phyloP scores from a whole-genome alignment of 1,284 basidiomycete species.

The Cryptococcus wingfieldii region DNA sequence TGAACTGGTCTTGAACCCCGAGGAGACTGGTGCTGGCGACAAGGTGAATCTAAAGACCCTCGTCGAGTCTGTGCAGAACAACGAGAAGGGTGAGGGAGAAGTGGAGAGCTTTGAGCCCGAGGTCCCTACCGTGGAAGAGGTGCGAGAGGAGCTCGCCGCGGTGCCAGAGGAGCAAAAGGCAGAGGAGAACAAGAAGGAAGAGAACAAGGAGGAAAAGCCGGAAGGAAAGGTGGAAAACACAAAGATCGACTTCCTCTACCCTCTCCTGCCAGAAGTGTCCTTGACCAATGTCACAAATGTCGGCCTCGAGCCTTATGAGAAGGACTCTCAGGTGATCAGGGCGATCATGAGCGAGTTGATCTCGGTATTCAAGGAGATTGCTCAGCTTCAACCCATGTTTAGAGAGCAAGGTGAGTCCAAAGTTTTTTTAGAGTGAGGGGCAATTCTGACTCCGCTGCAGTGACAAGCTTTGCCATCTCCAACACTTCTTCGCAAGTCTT shows the following conservation, averaged over 20 bases:
- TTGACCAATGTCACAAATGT: slow-evolving; percentile 88
- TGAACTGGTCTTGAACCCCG: slow-evolving; percentile 57
- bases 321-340: slow-evolving; percentile 88
- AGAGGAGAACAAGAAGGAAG: slow-evolving; percentile 25
- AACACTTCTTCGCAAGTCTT: slow-evolving; percentile 96
- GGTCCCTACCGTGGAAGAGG: slow-evolving; percentile 53
- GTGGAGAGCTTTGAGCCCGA: slow-evolving; percentile 58
- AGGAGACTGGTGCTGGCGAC: slow-evolving; percentile 4
- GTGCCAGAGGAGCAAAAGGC: slow-evolving; percentile 38
- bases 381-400: slow-evolving; percentile 94
- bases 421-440: neutral
- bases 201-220: slow-evolving; percentile 33
- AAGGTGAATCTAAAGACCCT: slow-evolving; percentile 14
- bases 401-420: slow-evolving; percentile 71
- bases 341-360: slow-evolving; percentile 97
- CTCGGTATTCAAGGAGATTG: slow-evolving; percentile 97
- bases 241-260: slow-evolving; percentile 72
- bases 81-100: slow-evolving; percentile 32
- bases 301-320: slow-evolving; percentile 74
- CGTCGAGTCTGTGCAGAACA: slow-evolving; percentile 26
- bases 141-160: slow-evolving; percentile 45
- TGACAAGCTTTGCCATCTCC: slow-evolving; percentile 78
- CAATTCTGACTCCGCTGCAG: slow-evolving; percentile 11
- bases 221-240: slow-evolving; percentile 12
- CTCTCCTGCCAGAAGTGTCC: slow-evolving; percentile 69